These are phyloP conservation scores for Beauveria brongniartii DNA, from an alignment of 2,329 filamentous ascomycete species.

Conservation along the genomic window DNA sequence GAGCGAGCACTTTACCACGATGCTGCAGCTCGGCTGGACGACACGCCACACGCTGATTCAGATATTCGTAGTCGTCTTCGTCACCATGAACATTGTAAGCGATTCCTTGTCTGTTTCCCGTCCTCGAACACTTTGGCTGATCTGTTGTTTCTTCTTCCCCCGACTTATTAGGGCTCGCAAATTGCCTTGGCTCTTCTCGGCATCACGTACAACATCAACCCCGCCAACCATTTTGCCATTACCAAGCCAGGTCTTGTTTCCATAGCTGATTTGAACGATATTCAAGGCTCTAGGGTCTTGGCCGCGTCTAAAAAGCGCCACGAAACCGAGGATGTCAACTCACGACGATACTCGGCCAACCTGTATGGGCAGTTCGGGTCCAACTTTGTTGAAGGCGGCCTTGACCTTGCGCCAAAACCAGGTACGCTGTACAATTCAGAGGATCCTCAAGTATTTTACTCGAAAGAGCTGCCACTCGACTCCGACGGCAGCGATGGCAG, in stretches of 20 bases:
- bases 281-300: conserved; percentile 25
- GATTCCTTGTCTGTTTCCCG: too few species aligned
- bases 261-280: conserved; percentile 28
- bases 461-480: not conserved
- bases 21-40: conserved; percentile 15
- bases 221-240: conserved; percentile 25
- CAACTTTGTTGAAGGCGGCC: conserved; percentile 17
- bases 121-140: not conserved
- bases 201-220: conserved; percentile 34
- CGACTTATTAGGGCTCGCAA: conserved; percentile 30
- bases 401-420: conserved; percentile 19
- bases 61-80: conserved; percentile 17
- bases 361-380: conserved; percentile 30
- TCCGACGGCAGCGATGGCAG: not conserved
- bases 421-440: conserved; percentile 25
- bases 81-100: conserved; percentile 18
- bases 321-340: conserved; percentile 12
- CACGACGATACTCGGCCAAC: conserved; percentile 9
- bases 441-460: conserved; percentile 26
- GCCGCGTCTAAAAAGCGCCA: conserved; percentile 30
- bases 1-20: conserved; percentile 19
- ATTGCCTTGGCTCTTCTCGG: conserved; percentile 34
- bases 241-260: conserved; percentile 26
- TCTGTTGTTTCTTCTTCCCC: not conserved
- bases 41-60: conserved; percentile 15